phyloP scores from a whole-genome alignment of 257 asterid genomes.

The Cynanchum wilfordii region DNA sequence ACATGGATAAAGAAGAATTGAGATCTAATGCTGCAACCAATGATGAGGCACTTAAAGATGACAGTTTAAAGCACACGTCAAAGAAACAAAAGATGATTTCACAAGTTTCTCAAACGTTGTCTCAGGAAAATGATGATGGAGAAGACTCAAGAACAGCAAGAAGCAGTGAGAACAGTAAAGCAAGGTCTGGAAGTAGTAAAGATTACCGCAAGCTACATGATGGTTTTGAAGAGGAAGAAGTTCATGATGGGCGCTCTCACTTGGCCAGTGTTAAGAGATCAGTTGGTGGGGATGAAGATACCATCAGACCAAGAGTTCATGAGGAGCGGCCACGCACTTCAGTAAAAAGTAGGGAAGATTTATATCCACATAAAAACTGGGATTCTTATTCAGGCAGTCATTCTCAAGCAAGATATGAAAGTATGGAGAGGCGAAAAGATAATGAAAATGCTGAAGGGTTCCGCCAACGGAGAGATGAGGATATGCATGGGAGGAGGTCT shows the following conservation, averaged over 20 bases:
- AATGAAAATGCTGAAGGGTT: slow-evolving; percentile 55
- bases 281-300: slow-evolving; percentile 40
- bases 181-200: slow-evolving; percentile 72
- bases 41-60: slow-evolving; percentile 35
- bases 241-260: slow-evolving; percentile 48
- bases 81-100: slow-evolving; percentile 40
- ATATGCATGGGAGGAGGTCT: slow-evolving; percentile 47
- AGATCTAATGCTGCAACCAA: slow-evolving; percentile 33
- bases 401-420: slow-evolving; percentile 43
- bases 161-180: slow-evolving; percentile 72
- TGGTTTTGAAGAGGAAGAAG: slow-evolving; percentile 57
- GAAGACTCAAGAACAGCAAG: slow-evolving; percentile 58
- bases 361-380: slow-evolving; percentile 45
- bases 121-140: slow-evolving; percentile 52
- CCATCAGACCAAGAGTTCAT: slow-evolving; percentile 40
- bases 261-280: slow-evolving; percentile 37
- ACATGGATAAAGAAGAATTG: slow-evolving; percentile 38
- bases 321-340: slow-evolving; percentile 43
- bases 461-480: slow-evolving; percentile 64
- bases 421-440: slow-evolving; percentile 62
- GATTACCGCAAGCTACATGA: slow-evolving; percentile 48
- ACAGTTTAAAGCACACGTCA: slow-evolving; percentile 25
- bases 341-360: slow-evolving; percentile 58
- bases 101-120: slow-evolving; percentile 35
- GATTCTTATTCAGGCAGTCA: slow-evolving; percentile 44